Percentiles rank a stretch among this genome's conserved stretches.
Evolutionary conservation across 2,329 filamentous ascomycete species (phyloP).

Genomic region (Colletotrichum eleusines): DNA sequence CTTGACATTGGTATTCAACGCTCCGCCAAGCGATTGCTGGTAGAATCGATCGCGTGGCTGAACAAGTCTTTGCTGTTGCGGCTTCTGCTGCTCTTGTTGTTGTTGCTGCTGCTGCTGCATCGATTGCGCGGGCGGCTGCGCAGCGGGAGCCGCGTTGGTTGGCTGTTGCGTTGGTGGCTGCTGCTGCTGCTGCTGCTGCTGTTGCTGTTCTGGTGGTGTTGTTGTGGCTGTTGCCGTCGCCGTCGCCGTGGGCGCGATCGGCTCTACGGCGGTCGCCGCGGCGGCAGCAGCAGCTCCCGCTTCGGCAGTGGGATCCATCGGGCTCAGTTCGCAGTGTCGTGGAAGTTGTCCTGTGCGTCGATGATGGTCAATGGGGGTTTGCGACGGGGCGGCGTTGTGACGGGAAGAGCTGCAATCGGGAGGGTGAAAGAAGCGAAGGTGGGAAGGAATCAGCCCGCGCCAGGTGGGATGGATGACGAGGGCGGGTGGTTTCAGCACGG

Average conservation of each 20-base stretch:
- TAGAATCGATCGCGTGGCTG: slow-evolving; percentile 66
- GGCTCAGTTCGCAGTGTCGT: slow-evolving; percentile 17
- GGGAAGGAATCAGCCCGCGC: slow-evolving; percentile 29
- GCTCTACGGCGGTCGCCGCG: slow-evolving; percentile 28
- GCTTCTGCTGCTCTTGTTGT: not conserved
- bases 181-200: slow-evolving; percentile 23
- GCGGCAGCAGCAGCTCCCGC: slow-evolving; percentile 31
- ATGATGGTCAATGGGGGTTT: not conserved
- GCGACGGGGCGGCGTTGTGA: slow-evolving; percentile 3
- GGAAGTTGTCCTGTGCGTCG: slow-evolving; percentile 3
- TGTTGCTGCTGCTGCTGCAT: slow-evolving; percentile 34
- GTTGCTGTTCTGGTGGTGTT: slow-evolving; percentile 15
- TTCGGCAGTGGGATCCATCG: slow-evolving; percentile 35
- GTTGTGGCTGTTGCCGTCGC: slow-evolving; percentile 2
- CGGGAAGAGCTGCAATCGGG: slow-evolving; percentile 1
- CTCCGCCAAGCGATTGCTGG: slow-evolving; percentile 74
- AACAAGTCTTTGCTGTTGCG: slow-evolving; percentile 41
- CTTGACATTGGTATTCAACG: slow-evolving; percentile 75
- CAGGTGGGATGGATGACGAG: slow-evolving; percentile 31
- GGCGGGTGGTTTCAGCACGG: slow-evolving; percentile 36
- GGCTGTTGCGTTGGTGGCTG: slow-evolving; percentile 24
- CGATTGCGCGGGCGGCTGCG: slow-evolving; percentile 36
- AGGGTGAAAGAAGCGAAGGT: not conserved
- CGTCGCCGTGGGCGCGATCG: slow-evolving; percentile 19
- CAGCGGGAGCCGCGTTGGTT: slow-evolving; percentile 15